Evolutionary conservation across 805 yeast genomes (phyloP), one percentile per base, ranked within the genome.

Genomic region (Sungouiozyma ichnusensis): DNA sequence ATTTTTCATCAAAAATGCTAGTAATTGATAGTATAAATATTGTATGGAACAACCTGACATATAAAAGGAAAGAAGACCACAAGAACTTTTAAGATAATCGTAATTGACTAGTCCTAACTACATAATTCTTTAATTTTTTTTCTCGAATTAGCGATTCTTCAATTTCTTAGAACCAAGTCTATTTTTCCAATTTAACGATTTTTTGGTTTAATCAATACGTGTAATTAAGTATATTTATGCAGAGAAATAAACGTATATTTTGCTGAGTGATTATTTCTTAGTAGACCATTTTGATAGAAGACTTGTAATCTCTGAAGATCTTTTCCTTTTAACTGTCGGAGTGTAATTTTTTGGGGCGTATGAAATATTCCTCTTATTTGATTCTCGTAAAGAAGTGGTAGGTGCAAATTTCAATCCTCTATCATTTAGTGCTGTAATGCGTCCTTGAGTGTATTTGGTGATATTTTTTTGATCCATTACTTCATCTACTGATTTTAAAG

Each of bases 401-500:
- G 41, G 44, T 1, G 44, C 44, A 42, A 38, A 42, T 6, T 41
- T 24, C 6, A 37, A 13, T 16, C 19, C 37, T 13, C 24, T 16
- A 15, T 15, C 36, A 15, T 33, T 31, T 15, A 11, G 20, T 18
- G 4, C 32, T n/a, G 11, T 39, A 3, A 16, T 16, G 29, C 29
- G 29, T 24, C 11, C 29, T 24, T 24, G 6, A 24, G 29, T 11
- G 6, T 24, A 24, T 24, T 24, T n/a, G n/a, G n/a, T n/a, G n/a
- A 18, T 18, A 4, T 35, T 16, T 14, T 47, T 32, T 33, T 46
- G 38, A 16, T 52, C 48, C 19, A 52, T 44, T 4, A 58, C 63
- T 24, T 54, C 53, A 14, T 58, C 56, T 8, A 62, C 66, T 13
- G 58, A 46, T 20, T 50, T 52, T 47, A 82, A 62, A 0, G 70